Evolutionary conservation across 352 stramenopile species (phyloP).

Genomic region (Plasmopara halstedii): DNA sequence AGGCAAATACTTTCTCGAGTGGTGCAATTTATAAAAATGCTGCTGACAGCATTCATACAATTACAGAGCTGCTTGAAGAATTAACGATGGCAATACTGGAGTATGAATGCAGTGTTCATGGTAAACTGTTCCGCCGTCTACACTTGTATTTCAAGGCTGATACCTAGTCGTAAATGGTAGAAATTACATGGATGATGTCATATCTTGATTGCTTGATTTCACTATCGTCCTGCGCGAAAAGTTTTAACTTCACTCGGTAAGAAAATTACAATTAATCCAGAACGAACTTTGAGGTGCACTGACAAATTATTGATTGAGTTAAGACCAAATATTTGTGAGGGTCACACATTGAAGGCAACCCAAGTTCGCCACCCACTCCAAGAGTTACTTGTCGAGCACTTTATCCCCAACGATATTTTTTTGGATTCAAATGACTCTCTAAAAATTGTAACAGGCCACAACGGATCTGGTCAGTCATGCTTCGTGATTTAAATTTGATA

Average conservation of each 20-base stretch:
- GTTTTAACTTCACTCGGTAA: slow-evolving; percentile 74
- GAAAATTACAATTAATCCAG: no score
- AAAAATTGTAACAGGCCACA: slow-evolving; percentile 74
- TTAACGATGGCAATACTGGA: slow-evolving; percentile 60
- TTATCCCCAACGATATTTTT: slow-evolving; percentile 73
- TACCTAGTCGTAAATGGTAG: slow-evolving; percentile 19
- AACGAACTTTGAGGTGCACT: no score
- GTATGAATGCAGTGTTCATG: slow-evolving; percentile 63
- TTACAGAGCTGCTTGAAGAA: slow-evolving; percentile 67
- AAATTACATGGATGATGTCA: slow-evolving; percentile 60
- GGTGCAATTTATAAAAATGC: no score
- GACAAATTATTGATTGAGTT: no score
- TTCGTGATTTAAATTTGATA: background rate
- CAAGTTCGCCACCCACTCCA: slow-evolving; percentile 75
- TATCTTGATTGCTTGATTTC: slow-evolving; percentile 68
- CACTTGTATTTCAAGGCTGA: background rate
- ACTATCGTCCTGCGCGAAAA: slow-evolving; percentile 49
- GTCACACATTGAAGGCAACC: slow-evolving; percentile 41
- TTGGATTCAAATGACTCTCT: slow-evolving; percentile 37
- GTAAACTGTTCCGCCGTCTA: slow-evolving; percentile 14
- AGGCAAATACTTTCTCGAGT: slow-evolving; percentile 27
- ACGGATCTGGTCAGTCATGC: slow-evolving; percentile 64
- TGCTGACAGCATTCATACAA: no score
- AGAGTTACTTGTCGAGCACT: slow-evolving; percentile 75
- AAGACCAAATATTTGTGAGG: slow-evolving; percentile 41